Base-by-base conservation (phyloP, 371 early-diverging fungal genomes). In the Smittium culicis region DNA sequence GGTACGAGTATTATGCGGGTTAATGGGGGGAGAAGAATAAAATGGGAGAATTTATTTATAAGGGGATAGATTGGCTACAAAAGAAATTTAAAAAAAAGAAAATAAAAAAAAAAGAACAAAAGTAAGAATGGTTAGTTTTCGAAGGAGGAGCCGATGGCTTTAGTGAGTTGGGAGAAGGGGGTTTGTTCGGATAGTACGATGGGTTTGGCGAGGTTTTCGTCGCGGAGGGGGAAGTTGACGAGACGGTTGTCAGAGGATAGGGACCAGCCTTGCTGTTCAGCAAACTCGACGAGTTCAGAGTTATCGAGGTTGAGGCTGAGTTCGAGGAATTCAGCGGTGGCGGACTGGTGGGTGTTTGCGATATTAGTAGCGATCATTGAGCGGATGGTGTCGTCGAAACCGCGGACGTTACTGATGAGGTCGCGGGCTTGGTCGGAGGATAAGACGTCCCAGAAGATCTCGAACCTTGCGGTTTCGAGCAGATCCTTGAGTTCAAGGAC, bases 141-240 rank as follows among this genome's bases (percentile, higher is more conserved):
- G n/a, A 31, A 59, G n/a, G 29, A 29, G 27, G 64, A 5, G 55
- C 35, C 66, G 35, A 66, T 31, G 32, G 35, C 45, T 71, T 77
- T 77, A 56, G 78, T 77, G 33, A 77, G 67, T 66, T 77, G 78
- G 65, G 69, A 92, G 78, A 93, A 93, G 73, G 85, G 86, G 79
- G 92, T 86, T 73, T 80, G 87, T 74, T 94, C 94, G 74, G 85
- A 85, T 68, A 91, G 86, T 35, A 92, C 86, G 0, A 85, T 83
- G 3, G 89, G 82, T 81, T 88, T 88, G 67, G 88, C 87, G 73
- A 87, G 83, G 71, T 89, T 93, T 70, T 86, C 89, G 76, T 82
- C 83, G 78, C 86, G 86, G 67, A 86, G 76, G 14, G 93, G 93
- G 70, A 92, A 85, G 35, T 80, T 73, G 33, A 90, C 84, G 35